Percentiles rank a stretch among this genome's conserved stretches.
Conservation (phyloP, 192 early-diverging fungal genomes). For the Backusella tuberculispora region DNA sequence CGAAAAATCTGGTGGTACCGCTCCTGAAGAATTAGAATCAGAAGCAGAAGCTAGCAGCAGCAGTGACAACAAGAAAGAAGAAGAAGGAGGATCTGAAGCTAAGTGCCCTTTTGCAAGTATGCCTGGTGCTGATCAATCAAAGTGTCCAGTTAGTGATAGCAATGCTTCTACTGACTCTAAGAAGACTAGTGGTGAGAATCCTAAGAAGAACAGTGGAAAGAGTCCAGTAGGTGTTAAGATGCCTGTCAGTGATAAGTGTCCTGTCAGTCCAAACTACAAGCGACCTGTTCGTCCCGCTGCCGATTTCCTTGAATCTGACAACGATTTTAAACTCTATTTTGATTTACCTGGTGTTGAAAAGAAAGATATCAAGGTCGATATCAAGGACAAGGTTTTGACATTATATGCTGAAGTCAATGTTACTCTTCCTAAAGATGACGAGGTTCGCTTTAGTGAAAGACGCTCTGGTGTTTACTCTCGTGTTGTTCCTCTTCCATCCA, state of each 20-base stretch:
- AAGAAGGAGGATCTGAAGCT: background rate
- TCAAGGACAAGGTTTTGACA: constrained; percentile 49
- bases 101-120: constrained; percentile 16
- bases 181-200: background rate
- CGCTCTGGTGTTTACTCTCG: constrained; percentile 54
- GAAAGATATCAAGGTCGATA: constrained; percentile 56
- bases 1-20: constrained; percentile 7
- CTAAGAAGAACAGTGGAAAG: background rate
- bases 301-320: constrained; percentile 55
- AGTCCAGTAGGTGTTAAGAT: background rate
- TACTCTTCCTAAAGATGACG: constrained; percentile 26
- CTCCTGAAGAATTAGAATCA: background rate
- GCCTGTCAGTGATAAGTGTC: background rate
- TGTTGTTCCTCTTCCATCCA: constrained; percentile 49
- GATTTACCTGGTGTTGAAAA: constrained; percentile 63
- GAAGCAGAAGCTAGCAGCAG: background rate
- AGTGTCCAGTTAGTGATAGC: background rate
- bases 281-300: constrained; percentile 27
- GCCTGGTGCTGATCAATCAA: background rate
- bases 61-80: background rate
- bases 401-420: constrained; percentile 49
- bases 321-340: constrained; percentile 48
- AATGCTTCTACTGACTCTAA: background rate
- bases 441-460: constrained; percentile 55
- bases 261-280: constrained; percentile 9